Conservation (phyloP, 768 basidiomycete genomes). For the Gloeopeniophorella convolvens region DNA sequence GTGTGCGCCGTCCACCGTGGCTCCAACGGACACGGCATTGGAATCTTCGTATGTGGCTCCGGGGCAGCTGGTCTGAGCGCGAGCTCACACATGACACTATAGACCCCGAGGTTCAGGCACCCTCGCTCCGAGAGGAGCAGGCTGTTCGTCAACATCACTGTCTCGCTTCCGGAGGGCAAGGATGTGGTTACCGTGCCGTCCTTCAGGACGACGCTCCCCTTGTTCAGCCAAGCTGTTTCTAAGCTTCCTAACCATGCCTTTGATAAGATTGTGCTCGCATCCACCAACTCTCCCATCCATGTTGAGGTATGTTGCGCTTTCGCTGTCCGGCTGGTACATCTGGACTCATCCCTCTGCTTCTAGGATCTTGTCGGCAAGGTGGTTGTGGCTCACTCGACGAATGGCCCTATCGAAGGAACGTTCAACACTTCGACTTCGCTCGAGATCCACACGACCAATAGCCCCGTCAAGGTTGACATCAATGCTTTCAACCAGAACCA, state of each 20-base stretch:
- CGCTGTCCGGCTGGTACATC: neutral
- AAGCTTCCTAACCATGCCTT: conserved; percentile 6
- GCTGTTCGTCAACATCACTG: conserved; percentile 10
- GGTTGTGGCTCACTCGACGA: neutral
- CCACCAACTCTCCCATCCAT: neutral
- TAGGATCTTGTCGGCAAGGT: conserved; percentile 4
- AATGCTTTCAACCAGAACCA: conserved; percentile 11
- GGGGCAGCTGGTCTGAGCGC: neutral
- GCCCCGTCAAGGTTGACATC: conserved; percentile 3
- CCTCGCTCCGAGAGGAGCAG: neutral
- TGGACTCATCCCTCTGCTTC: neutral
- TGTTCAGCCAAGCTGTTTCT: neutral
- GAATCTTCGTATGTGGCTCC: conserved; percentile 5
- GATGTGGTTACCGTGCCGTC: neutral
- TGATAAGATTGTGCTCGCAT: neutral
- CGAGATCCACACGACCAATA: conserved; percentile 1
- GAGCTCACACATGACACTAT: neutral
- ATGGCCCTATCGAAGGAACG: conserved; percentile 7
- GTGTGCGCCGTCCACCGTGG: conserved; percentile 6
- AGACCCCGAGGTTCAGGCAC: neutral
- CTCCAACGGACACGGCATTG: conserved; percentile 7
- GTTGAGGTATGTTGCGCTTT: neutral
- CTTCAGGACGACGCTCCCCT: conserved; percentile 9
- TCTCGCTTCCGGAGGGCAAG: conserved; percentile 8
- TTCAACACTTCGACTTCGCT: conserved; percentile 9